These are phyloP conservation scores for Ocimum tenuiflorum DNA, from an alignment of 257 asterid genomes.

Conservation along the genomic window DNA sequence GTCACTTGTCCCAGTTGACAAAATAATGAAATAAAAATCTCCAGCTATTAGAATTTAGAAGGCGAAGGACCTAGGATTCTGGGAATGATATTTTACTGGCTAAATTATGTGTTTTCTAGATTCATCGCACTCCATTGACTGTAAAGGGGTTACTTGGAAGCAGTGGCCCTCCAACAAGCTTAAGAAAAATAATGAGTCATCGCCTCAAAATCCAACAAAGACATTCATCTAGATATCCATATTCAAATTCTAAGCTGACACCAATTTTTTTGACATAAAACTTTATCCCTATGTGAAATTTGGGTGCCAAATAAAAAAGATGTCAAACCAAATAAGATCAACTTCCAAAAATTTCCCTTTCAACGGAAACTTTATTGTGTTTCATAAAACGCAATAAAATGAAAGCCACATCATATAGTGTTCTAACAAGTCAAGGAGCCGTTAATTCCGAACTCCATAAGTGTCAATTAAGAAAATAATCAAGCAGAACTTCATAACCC, in stretches of 20 bases:
- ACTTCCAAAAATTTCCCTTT: not conserved
- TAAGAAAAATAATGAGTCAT: not conserved
- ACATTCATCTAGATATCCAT: not conserved
- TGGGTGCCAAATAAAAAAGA: not conserved
- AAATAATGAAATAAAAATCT: not conserved
- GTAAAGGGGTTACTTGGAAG: not conserved
- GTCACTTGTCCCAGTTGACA: not conserved
- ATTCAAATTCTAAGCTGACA: conserved; percentile 1
- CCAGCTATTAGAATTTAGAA: not conserved
- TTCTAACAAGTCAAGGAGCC: not conserved
- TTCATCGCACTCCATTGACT: not conserved
- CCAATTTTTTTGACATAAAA: not conserved
- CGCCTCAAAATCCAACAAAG: conserved; percentile 4
- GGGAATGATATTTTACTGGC: not conserved
- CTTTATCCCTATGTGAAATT: conserved; percentile 4
- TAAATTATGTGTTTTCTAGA: not conserved
- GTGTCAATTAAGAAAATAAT: not conserved
- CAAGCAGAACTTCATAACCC: not conserved
- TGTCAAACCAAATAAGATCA: not conserved
- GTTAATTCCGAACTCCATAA: conserved; percentile 2
- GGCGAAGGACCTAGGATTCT: not conserved
- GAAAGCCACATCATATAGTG: not conserved
- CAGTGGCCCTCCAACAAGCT: not conserved
- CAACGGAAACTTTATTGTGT: not conserved
- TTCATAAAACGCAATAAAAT: not conserved